Base-by-base conservation (phyloP, 1,284 basidiomycete species). In the Wolfiporia cocos region DNA sequence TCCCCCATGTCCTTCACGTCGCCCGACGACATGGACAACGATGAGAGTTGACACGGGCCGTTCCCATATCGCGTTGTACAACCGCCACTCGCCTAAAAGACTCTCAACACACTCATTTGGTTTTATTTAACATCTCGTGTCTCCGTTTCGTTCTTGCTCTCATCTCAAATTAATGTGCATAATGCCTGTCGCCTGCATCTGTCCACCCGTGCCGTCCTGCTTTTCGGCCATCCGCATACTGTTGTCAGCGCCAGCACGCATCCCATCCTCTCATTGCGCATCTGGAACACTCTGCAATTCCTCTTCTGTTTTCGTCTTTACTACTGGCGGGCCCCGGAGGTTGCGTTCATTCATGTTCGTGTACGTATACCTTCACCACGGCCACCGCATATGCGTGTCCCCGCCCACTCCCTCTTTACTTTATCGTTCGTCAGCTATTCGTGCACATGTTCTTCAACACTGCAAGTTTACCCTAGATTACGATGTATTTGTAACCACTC, bases 1-100 rank as follows among this genome's bases (percentile, higher is more conserved):
- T 84, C 83, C 39, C 80, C 83, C 17, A 83, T 85, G 78, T 76
- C 80, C 33, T 81, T 86, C 55, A 74, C 74, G 52, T 68, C 69
- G 38, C 74, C 78, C 42, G 68, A 70, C 44, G 70, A 67, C 43
- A 50, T 57, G 14, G 46, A 44, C 19, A 49, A 51, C 55, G 66
- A 68, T 43, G 62, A 55, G 47, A 53, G 55, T 46, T 59, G 54
- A 50, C 56, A 48, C 40, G 34, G 43, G 42, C 46, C 46, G 46
- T 46, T 19, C n/a, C 23, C 15, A 28, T 37, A 26, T 22, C 35
- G 47, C 48, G 44, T 40, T 52, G 39, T 48, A 43, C 47, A 42
- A 36, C 37, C 37, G 26, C 48, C 46, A 42, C 44, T 41, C 45
- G 35, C 39, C 34, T 42, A 43, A 46, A 48, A 46, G 47, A 53